Conservation (phyloP, 768 basidiomycete genomes). For the Pleurotus platypus region DNA sequence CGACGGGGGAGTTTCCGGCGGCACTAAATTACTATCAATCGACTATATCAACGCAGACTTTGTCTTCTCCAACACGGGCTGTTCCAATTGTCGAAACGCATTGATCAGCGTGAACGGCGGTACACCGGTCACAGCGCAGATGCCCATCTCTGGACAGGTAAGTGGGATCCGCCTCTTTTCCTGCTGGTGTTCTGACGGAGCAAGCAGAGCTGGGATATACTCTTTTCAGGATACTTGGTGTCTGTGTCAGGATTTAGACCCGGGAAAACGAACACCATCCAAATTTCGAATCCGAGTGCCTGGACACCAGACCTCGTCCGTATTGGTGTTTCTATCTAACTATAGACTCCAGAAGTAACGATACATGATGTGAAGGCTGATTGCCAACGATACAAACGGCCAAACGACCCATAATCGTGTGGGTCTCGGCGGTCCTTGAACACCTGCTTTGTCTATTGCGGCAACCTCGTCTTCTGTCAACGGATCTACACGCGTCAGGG, state of each 20-base stretch:
- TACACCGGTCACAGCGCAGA: slow-evolving; percentile 35
- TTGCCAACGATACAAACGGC: too few species aligned
- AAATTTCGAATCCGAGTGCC: slow-evolving; percentile 39
- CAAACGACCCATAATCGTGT: background rate
- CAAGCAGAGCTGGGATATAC: slow-evolving; percentile 41
- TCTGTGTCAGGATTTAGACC: slow-evolving; percentile 39
- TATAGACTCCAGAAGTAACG: too few species aligned
- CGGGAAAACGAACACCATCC: slow-evolving; percentile 40
- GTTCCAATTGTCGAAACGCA: slow-evolving; percentile 46
- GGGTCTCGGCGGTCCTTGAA: slow-evolving; percentile 36
- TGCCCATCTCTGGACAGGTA: slow-evolving; percentile 48
- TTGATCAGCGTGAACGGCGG: slow-evolving; percentile 45
- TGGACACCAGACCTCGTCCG: slow-evolving; percentile 40
- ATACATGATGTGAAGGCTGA: too few species aligned
- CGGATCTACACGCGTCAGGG: slow-evolving; percentile 30
- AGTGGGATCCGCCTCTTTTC: slow-evolving; percentile 5
- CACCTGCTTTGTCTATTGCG: slow-evolving; percentile 61
- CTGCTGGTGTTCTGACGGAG: background rate
- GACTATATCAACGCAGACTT: slow-evolving; percentile 48
- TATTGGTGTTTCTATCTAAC: slow-evolving; percentile 26
- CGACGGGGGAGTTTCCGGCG: slow-evolving; percentile 37
- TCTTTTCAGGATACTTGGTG: slow-evolving; percentile 36
- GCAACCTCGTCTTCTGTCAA: slow-evolving; percentile 56
- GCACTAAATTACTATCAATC: slow-evolving; percentile 38
- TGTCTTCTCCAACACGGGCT: slow-evolving; percentile 37